Conservation (phyloP, 768 basidiomycete species). For the Boletellus ananas region DNA sequence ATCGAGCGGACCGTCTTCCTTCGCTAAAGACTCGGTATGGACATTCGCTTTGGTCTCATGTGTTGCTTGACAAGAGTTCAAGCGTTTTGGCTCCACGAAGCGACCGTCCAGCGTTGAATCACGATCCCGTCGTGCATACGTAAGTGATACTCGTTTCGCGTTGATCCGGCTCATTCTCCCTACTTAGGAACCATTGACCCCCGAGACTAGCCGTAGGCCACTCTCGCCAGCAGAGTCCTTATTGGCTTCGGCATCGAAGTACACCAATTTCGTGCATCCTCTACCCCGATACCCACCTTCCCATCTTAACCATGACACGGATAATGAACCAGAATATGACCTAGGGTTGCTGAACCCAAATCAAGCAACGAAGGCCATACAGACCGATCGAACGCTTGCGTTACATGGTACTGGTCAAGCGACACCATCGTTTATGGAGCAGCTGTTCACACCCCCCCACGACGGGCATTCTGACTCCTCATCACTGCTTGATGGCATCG, state of each 20-base stretch:
- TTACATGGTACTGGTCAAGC: slow-evolving; percentile 32
- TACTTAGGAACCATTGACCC: slow-evolving; percentile 43
- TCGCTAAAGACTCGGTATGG: slow-evolving; percentile 43
- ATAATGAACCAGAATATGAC: slow-evolving; percentile 35
- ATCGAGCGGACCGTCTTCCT: slow-evolving; percentile 43
- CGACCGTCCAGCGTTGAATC: slow-evolving; percentile 36
- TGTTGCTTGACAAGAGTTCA: slow-evolving; percentile 22
- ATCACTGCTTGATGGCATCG: slow-evolving; percentile 55
- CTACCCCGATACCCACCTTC: slow-evolving; percentile 25
- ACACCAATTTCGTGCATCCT: slow-evolving; percentile 23
- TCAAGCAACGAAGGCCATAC: slow-evolving; percentile 62
- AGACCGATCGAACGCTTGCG: slow-evolving; percentile 52
- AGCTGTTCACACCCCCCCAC: slow-evolving; percentile 43
- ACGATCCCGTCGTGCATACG: slow-evolving; percentile 28
- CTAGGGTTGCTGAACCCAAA: slow-evolving; percentile 30
- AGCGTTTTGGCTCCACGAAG: slow-evolving; percentile 28
- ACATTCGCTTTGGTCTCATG: slow-evolving; percentile 27
- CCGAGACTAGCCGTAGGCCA: slow-evolving; percentile 40
- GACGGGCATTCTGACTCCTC: slow-evolving; percentile 76
- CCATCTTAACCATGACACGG: slow-evolving; percentile 43
- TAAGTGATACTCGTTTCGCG: slow-evolving; percentile 20
- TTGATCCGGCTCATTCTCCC: slow-evolving; percentile 7
- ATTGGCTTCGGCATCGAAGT: slow-evolving; percentile 23
- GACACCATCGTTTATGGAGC: slow-evolving; percentile 32
- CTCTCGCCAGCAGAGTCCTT: slow-evolving; percentile 40